A percentile compares a stretch with the other conserved stretches of the same genome.
phyloP scores from a whole-genome alignment of 352 stramenopile species.

The Paralagenidium karlingii region DNA sequence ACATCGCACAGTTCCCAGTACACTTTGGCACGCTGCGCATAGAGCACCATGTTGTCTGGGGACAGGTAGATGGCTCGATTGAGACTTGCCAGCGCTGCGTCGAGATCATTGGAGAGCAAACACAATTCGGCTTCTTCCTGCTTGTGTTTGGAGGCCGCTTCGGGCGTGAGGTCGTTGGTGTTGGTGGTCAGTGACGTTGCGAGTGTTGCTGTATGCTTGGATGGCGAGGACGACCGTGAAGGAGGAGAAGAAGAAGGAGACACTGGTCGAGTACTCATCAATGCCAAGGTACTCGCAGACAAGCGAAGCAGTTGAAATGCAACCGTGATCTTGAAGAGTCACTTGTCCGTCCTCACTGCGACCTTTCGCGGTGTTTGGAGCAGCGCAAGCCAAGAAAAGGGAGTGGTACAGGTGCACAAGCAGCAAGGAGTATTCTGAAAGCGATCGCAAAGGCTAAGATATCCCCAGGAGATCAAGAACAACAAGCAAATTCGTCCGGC shows the following conservation, averaged over 20 bases:
- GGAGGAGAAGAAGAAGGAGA: no score
- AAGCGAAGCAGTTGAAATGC: no score
- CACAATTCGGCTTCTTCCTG: slow-evolving; percentile 29
- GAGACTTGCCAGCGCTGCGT: slow-evolving; percentile 37
- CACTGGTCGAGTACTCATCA: no score
- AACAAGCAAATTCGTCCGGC: neutral
- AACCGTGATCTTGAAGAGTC: no score
- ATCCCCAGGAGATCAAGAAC: slow-evolving; percentile 1
- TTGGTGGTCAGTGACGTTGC: slow-evolving; percentile 1
- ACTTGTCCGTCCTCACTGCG: no score
- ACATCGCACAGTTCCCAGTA: slow-evolving; percentile 67
- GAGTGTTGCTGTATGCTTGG: neutral
- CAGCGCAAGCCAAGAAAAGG: no score
- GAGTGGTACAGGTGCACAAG: no score
- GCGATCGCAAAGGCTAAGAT: neutral
- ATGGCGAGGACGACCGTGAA: no score
- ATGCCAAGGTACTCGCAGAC: no score
- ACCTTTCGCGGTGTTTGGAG: no score
- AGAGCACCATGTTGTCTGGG: slow-evolving; percentile 28
- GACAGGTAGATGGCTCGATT: slow-evolving; percentile 68
- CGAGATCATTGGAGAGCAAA: slow-evolving; percentile 17
- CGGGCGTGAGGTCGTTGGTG: slow-evolving; percentile 22
- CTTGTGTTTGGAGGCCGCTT: slow-evolving; percentile 28
- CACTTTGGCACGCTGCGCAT: slow-evolving; percentile 53
- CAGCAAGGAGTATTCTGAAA: no score